These are phyloP conservation scores for Hydrangea macrophylla DNA, from an alignment of 148 eudicot genomes.

Conservation along the genomic window DNA sequence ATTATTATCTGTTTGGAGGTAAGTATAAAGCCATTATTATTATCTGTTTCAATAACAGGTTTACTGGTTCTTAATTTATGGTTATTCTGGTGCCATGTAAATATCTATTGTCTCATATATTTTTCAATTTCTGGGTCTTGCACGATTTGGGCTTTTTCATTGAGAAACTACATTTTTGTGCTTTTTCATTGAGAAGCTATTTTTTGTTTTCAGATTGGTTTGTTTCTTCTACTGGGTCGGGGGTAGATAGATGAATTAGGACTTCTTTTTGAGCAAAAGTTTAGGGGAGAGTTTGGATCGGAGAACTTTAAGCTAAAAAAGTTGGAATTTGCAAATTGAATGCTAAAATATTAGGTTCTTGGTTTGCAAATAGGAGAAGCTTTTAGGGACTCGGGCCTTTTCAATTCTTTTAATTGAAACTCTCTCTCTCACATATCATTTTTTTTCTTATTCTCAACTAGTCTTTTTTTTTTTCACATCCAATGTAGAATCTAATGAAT, in stretches of 20 bases:
- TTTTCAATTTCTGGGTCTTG: constrained; percentile 8
- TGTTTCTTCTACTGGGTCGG: no score
- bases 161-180: no score
- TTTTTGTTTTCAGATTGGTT: background rate
- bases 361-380: constrained; percentile 3
- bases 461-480: no score
- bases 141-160: constrained; percentile 13
- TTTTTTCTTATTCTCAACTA: no score
- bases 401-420: background rate
- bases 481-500: no score
- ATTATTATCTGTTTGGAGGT: background rate
- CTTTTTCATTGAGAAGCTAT: background rate
- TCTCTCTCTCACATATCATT: background rate
- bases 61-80: background rate
- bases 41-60: background rate
- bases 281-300: constrained; percentile 1
- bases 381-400: background rate
- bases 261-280: background rate
- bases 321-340: background rate
- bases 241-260: background rate
- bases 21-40: background rate
- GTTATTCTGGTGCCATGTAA: background rate
- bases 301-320: background rate
- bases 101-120: background rate
- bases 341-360: constrained; percentile 5